Percentiles rank a stretch among this genome's conserved stretches.
Conservation (phyloP, 2,329 filamentous ascomycete species). For the Nemania abortiva region DNA sequence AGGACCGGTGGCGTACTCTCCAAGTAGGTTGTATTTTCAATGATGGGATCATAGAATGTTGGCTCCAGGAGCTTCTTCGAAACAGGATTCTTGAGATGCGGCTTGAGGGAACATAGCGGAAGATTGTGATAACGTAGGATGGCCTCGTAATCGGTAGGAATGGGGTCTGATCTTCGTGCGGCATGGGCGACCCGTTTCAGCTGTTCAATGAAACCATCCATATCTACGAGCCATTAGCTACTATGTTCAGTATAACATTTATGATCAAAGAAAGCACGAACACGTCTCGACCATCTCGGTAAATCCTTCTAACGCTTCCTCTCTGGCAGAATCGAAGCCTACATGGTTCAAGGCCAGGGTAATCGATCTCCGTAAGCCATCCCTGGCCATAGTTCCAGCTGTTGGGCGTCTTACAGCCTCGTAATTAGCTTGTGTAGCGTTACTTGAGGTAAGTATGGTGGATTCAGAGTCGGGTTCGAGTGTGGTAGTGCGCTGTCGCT, state of each 20-base stretch:
- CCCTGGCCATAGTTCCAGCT: constrained; percentile 53
- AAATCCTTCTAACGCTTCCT: constrained; percentile 70
- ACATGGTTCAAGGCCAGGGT: constrained; percentile 67
- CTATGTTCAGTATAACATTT: neutral
- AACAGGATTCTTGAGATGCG: constrained; percentile 68
- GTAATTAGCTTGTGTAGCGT: constrained; percentile 11
- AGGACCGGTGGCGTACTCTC: constrained; percentile 59
- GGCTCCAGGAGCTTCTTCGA: constrained; percentile 55
- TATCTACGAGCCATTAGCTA: constrained; percentile 56
- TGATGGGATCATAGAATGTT: constrained; percentile 54
- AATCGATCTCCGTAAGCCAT: constrained; percentile 66
- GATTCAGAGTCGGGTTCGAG: constrained; percentile 38
- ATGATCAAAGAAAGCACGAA: constrained; percentile 52
- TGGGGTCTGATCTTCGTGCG: constrained; percentile 65
- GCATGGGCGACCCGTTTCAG: constrained; percentile 61
- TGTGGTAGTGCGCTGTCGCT: constrained; percentile 47
- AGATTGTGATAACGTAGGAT: constrained; percentile 65
- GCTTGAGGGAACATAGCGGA: constrained; percentile 63
- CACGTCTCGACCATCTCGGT: constrained; percentile 68
- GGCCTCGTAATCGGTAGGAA: constrained; percentile 69
- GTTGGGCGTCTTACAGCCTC: constrained; percentile 43
- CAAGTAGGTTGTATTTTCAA: constrained; percentile 56
- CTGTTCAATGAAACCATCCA: constrained; percentile 62
- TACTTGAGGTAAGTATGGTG: neutral
- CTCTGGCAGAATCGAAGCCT: constrained; percentile 67